These are phyloP conservation scores for Trichoderma endophyticum DNA, from an alignment of 2,329 filamentous ascomycete species.

Conservation along the genomic window DNA sequence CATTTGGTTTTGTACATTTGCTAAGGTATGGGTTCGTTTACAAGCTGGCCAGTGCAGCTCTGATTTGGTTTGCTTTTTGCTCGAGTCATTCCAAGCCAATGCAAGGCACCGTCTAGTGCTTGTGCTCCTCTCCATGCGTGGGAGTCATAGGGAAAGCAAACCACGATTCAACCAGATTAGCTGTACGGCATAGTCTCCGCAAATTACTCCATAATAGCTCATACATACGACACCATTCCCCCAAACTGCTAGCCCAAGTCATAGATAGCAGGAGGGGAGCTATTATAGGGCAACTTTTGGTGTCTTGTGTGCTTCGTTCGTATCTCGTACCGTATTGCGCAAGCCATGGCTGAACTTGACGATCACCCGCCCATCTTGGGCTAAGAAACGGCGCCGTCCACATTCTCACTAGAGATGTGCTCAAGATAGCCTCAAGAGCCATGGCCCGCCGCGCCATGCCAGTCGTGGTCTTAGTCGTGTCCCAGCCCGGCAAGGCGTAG, in stretches of 20 bases:
- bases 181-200: neutral
- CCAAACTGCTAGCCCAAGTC: neutral
- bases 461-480: neutral
- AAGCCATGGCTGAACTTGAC: neutral
- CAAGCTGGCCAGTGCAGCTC: constrained; percentile 4
- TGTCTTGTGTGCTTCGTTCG: neutral
- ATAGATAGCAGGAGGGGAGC: neutral
- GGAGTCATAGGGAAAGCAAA: neutral
- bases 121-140: neutral
- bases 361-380: constrained; percentile 17
- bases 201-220: neutral
- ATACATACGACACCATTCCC: neutral
- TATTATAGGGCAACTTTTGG: neutral
- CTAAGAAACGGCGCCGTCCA: constrained; percentile 15
- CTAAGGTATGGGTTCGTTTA: neutral
- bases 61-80: neutral
- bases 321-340: neutral
- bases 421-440: constrained; percentile 12
- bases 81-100: constrained; percentile 5
- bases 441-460: constrained; percentile 3
- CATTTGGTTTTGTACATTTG: neutral
- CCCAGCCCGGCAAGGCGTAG: neutral
- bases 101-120: constrained; percentile 3
- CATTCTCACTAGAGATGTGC: neutral
- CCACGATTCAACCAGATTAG: neutral